Evolutionary conservation across 805 yeast genomes (phyloP).

Genomic region (Zygotorulaspora sp.): DNA sequence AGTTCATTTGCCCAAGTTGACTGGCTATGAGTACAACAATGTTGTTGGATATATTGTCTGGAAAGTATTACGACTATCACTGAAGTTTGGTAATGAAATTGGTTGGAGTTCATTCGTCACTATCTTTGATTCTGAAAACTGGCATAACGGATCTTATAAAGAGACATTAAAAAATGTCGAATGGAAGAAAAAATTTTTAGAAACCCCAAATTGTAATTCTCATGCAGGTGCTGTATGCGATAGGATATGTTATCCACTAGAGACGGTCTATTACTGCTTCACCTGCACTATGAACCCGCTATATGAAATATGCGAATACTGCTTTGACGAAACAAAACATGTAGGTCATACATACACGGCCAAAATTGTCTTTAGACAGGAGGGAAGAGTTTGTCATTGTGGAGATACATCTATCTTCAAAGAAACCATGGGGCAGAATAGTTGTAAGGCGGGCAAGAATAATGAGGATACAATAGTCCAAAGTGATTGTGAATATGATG

Average conservation of each 20-base stretch:
- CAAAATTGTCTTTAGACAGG: slow-evolving; percentile 27
- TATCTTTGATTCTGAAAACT: slow-evolving; percentile 18
- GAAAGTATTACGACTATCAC: slow-evolving; percentile 23
- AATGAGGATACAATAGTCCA: slow-evolving; percentile 8
- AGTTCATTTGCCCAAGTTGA: slow-evolving; percentile 25
- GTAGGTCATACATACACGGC: slow-evolving; percentile 48
- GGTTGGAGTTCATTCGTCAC: slow-evolving; percentile 24
- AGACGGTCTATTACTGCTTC: slow-evolving; percentile 32
- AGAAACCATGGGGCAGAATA: slow-evolving; percentile 16
- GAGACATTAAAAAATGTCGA: slow-evolving; percentile 10
- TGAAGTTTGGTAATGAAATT: slow-evolving; percentile 14
- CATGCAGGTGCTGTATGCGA: slow-evolving; percentile 30
- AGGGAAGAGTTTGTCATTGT: slow-evolving; percentile 34
- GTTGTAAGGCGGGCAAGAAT: slow-evolving; percentile 22
- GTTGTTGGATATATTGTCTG: slow-evolving; percentile 27
- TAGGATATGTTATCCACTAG: slow-evolving; percentile 27
- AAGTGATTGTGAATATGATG: slow-evolving; percentile 7
- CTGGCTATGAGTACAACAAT: slow-evolving; percentile 25
- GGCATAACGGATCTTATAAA: slow-evolving; percentile 22
- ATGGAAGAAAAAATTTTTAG: slow-evolving; percentile 18
- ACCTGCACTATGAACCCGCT: slow-evolving; percentile 33
- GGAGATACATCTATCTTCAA: slow-evolving; percentile 29
- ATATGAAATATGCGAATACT: slow-evolving; percentile 56
- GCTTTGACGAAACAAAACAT: slow-evolving; percentile 69
- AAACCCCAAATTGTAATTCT: slow-evolving; percentile 4